Evolutionary conservation across 345 rosid genomes (phyloP).

Genomic region (sweet orange (Citrus sinensis)): DNA sequence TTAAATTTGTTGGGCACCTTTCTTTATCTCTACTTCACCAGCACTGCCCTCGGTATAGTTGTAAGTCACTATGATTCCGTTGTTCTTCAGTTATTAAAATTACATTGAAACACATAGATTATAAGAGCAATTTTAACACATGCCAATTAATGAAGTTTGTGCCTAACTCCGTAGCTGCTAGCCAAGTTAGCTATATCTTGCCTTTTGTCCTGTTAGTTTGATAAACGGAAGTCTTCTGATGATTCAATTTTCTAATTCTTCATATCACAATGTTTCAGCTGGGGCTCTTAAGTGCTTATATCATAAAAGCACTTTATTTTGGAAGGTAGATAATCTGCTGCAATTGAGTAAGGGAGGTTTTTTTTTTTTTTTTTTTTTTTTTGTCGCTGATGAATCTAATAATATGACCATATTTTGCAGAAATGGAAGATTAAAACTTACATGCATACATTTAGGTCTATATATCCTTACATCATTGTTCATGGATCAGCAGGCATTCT

Average conservation of each 20-base stretch:
- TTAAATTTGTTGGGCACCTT: constrained; percentile 42
- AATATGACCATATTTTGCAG: background rate
- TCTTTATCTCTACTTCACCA: constrained; percentile 64
- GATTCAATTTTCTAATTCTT: constrained; percentile 2
- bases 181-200: background rate
- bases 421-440: background rate
- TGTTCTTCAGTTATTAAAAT: background rate
- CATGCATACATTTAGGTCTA: background rate
- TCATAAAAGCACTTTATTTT: constrained; percentile 63
- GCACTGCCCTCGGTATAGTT: constrained; percentile 53
- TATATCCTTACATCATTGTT: background rate
- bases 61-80: constrained; percentile 36
- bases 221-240: background rate
- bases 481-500: constrained; percentile 49
- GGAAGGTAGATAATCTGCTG: constrained; percentile 39
- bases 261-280: constrained; percentile 33
- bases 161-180: background rate
- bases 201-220: background rate
- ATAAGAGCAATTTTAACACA: background rate
- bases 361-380: background rate
- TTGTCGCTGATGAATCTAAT: background rate
- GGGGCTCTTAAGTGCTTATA: constrained; percentile 60
- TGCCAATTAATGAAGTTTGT: background rate
- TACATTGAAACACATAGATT: background rate
- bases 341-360: background rate